These are phyloP conservation scores for Malus sylvestris DNA, from an alignment of 306 rosid genomes.

Conservation along the genomic window DNA sequence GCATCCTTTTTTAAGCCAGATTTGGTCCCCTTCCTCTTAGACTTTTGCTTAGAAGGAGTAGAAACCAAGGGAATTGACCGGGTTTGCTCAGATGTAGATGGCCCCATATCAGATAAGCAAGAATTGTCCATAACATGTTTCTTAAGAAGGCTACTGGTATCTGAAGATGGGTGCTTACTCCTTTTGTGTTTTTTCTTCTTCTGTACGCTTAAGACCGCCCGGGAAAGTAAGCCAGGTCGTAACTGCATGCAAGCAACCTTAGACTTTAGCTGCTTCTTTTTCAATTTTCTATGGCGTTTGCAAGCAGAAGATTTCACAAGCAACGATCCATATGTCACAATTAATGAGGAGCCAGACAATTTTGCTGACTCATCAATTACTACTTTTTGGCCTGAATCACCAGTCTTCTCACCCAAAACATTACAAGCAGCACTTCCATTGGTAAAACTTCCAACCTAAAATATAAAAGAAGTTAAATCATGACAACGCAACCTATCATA, in stretches of 20 bases:
- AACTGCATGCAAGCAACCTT: slow-evolving; percentile 31
- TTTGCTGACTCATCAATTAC: slow-evolving; percentile 19
- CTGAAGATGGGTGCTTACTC: slow-evolving; percentile 17
- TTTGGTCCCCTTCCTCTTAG: slow-evolving; percentile 28
- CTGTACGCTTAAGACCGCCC: slow-evolving; percentile 31
- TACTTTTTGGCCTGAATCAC: slow-evolving; percentile 19
- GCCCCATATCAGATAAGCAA: slow-evolving; percentile 41
- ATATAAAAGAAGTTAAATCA: slow-evolving; percentile 6
- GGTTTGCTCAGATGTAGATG: slow-evolving; percentile 46
- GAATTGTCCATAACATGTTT: slow-evolving; percentile 16
- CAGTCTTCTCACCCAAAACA: slow-evolving; percentile 22
- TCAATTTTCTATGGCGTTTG: slow-evolving; percentile 34
- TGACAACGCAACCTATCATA: background rate
- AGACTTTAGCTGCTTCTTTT: slow-evolving; percentile 48
- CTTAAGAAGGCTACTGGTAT: slow-evolving; percentile 20
- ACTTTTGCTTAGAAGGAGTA: slow-evolving; percentile 21
- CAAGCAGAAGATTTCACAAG: slow-evolving; percentile 19
- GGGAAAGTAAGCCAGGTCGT: slow-evolving; percentile 30
- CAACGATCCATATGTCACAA: slow-evolving; percentile 5
- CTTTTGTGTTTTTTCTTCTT: slow-evolving; percentile 56
- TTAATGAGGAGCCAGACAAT: slow-evolving; percentile 19
- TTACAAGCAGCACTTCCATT: slow-evolving; percentile 20
- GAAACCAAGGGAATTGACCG: slow-evolving; percentile 7
- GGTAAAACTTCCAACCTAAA: slow-evolving; percentile 34
- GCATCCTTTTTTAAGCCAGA: slow-evolving; percentile 20